Base-by-base conservation (phyloP, 768 basidiomycete species). In the Trametes gibbosa region DNA sequence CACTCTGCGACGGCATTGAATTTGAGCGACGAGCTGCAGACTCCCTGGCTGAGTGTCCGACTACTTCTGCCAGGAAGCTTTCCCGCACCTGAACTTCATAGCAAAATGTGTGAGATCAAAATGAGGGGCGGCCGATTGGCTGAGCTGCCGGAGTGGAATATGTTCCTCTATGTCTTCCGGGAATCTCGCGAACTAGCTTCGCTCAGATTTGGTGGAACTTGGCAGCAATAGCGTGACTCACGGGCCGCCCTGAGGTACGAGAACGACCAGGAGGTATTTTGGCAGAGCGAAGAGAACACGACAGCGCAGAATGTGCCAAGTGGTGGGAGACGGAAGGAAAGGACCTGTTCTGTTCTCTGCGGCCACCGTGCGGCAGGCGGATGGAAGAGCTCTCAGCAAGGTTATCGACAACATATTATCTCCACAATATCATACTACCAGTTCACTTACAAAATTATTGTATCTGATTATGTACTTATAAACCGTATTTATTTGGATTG, bases 1-100 rank as follows among this genome's bases (percentile, higher is more conserved):
- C 92, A 95, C 50, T 95, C 92, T 0, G 92, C 79, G 24, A 94
- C 89, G 2, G 92, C 90, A 65, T 95, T 95, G 74, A 95, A 95
- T 72, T 92, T 91, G 68, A 95, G 81, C 9, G 91, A 89, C 32
- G 89, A 90, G 66, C 89, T 91, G 27, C 14, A 35, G 35, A 13
- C 24, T 34, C n/a, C 9, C 41, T 4, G 7, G 23, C 17, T 50
- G 1, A 16, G 2, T 12, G 10, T n/a, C 19, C 43, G 1, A 16
- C 21, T 27, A 19, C 17, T 39, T 17, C 32, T 7, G 4, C 25
- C 49, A 19, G 1, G 41, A 34, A 9, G 27, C 35, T 24, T 45
- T 34, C 48, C 67, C 71, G 56, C 61, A 84, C 84, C 84, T 85
- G 69, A 85, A 86, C 70, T 84, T 86, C 84, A 86, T 86, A 55